Evolutionary conservation across 2,329 filamentous ascomycete species (phyloP).

Genomic region (Knoxdaviesia capensis): DNA sequence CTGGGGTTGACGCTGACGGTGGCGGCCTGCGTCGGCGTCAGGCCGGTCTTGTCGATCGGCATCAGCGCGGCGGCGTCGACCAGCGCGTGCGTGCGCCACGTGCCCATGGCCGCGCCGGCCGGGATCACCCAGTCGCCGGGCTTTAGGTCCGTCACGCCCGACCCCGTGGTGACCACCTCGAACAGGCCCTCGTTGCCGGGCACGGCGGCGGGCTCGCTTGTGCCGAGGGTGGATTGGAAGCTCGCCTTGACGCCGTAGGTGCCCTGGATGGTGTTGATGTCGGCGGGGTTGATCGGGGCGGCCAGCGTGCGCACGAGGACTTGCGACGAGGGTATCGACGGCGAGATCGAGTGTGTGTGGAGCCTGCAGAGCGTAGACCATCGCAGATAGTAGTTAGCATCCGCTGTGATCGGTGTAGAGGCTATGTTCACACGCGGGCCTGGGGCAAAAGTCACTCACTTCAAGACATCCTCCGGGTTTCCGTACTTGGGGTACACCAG

Average conservation of each 20-base stretch:
- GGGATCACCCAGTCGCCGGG: conserved; percentile 92
- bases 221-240: conserved; percentile 60
- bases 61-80: conserved; percentile 37
- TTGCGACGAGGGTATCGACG: conserved; percentile 40
- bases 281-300: conserved; percentile 85
- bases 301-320: conserved; percentile 76
- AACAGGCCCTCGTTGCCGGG: conserved; percentile 88
- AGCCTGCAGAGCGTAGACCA: conserved; percentile 20
- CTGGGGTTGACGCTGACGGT: conserved; percentile 87
- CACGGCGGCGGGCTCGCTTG: conserved; percentile 52
- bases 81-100: conserved; percentile 83
- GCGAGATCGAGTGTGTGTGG: conserved; percentile 59
- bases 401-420: too few species aligned
- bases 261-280: conserved; percentile 95
- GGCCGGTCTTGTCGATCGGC: conserved; percentile 47
- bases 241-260: conserved; percentile 75
- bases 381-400: background rate
- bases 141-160: conserved; percentile 28
- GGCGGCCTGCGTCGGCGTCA: conserved; percentile 61
- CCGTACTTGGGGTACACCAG: conserved; percentile 57
- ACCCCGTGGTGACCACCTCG: conserved; percentile 57
- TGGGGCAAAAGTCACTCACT: conserved; percentile 16
- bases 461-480: conserved; percentile 51
- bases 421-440: too few species aligned
- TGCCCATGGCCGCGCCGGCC: conserved; percentile 64